Conservation (phyloP, 306 rosid species). For the Cicer bijugum region DNA sequence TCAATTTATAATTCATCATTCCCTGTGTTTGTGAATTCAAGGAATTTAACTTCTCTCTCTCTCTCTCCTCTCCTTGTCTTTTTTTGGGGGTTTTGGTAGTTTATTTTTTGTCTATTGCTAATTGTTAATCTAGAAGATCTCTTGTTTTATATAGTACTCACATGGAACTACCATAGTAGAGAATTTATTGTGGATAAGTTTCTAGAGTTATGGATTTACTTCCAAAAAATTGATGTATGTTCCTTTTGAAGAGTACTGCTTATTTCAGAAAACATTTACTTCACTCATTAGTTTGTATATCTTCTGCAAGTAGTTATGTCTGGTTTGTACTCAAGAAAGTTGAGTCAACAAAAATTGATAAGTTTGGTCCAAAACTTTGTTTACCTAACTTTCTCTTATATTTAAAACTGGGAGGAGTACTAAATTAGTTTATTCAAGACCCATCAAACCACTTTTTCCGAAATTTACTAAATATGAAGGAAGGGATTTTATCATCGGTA, state of each 20-base stretch:
- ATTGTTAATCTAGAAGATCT: neutral
- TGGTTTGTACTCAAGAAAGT: neutral
- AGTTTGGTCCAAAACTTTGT: too few species aligned
- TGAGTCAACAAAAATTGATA: too few species aligned
- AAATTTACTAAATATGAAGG: conserved; percentile 18
- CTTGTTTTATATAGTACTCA: conserved; percentile 5
- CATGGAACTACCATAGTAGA: neutral
- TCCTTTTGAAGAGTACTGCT: conserved; percentile 28
- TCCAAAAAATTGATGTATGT: conserved; percentile 18
- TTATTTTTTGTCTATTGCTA: neutral
- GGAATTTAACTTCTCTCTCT: neutral
- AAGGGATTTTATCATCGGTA: neutral
- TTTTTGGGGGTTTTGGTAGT: neutral
- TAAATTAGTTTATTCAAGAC: neutral
- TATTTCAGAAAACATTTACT: conserved; percentile 27
- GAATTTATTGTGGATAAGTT: neutral
- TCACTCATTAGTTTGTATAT: conserved; percentile 14
- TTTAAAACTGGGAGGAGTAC: too few species aligned
- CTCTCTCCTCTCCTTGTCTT: neutral
- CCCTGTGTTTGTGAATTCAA: neutral
- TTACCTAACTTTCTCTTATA: too few species aligned
- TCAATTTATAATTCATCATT: neutral
- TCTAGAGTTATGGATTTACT: conserved; percentile 10
- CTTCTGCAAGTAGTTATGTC: conserved; percentile 14
- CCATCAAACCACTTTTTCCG: conserved; percentile 24